Conservation (phyloP, 805 yeast genomes). For the Wickerhamomyces ciferrii region DNA sequence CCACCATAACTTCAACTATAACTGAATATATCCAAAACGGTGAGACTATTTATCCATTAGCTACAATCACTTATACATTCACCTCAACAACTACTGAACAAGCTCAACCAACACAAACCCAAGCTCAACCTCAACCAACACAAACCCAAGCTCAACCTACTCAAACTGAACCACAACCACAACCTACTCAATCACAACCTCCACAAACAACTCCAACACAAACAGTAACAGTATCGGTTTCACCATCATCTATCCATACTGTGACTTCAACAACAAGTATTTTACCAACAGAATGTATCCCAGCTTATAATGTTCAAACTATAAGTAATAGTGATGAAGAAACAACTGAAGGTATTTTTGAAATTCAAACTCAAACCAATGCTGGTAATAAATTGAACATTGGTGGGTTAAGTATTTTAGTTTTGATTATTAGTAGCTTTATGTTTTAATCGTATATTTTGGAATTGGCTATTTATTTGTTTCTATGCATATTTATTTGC, state of each 20-base stretch:
- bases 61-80: slow-evolving; percentile 11
- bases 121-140: neutral
- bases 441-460: no score
- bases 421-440: neutral
- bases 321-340: neutral
- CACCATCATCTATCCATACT: neutral
- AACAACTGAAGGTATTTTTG: neutral
- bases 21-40: slow-evolving; percentile 11
- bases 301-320: neutral
- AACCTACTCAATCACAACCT: neutral
- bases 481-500: no score
- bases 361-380: neutral
- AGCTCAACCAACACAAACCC: neutral
- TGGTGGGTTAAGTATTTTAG: neutral
- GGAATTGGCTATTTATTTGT: no score
- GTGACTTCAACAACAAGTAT: neutral
- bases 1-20: slow-evolving; percentile 7
- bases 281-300: neutral
- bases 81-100: neutral
- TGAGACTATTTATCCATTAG: slow-evolving; percentile 9
- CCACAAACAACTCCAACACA: neutral
- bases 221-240: neutral
- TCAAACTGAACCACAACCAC: neutral
- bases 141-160: neutral
- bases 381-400: neutral